Evolutionary conservation across 257 asterid genomes (phyloP), one percentile per base, ranked within the genome.

Genomic region (Leonotis leonurus): DNA sequence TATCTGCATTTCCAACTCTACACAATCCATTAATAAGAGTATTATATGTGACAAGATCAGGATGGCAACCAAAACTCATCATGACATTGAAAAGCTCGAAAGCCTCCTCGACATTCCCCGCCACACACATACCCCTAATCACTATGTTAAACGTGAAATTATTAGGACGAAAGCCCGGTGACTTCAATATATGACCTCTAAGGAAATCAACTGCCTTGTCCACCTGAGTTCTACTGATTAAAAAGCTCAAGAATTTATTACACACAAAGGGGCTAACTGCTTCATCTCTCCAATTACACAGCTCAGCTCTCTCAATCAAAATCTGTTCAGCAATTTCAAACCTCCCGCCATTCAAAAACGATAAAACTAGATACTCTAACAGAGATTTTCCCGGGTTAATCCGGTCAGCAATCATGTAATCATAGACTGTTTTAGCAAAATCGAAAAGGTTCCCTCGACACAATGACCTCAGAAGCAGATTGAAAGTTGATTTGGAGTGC

Each of bases 121-220:
- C 63, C 58, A 75, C 70, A 74, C 97, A 93, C 77, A 93, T 68
- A 50, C 97, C 97, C 16, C 76, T 64, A 55, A 89, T 76, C 41
- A 93, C 86, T 60, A 82, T 93, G 72, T 89, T 93, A 79, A 89
- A 89, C 68, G 83, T 81, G 54, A 67, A 79, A 33, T 82, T 82
- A 69, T 87, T 94, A 0, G 86, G 85, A 61, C 74, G 68, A 69
- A 88, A 84, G 62, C 81, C 73, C 64, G 60, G 39, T 27, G 79
- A 73, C 72, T 79, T 80, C 78, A 89, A 71, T 48, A 93, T 45
- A 56, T 83, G 87, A 62, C 76, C 73, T 67, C 49, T 70, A 32
- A 93, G 85, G 67, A 93, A 89, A 1, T 4, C 11, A 65, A 85
- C 87, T 1, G 97, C 99, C 64, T 87, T 95, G 13, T 85, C 85